A percentile compares a stretch with the other conserved stretches of the same genome.
Evolutionary conservation across 2,329 filamentous ascomycete genomes (phyloP).

Genomic region (Aspergillus carbonarius): DNA sequence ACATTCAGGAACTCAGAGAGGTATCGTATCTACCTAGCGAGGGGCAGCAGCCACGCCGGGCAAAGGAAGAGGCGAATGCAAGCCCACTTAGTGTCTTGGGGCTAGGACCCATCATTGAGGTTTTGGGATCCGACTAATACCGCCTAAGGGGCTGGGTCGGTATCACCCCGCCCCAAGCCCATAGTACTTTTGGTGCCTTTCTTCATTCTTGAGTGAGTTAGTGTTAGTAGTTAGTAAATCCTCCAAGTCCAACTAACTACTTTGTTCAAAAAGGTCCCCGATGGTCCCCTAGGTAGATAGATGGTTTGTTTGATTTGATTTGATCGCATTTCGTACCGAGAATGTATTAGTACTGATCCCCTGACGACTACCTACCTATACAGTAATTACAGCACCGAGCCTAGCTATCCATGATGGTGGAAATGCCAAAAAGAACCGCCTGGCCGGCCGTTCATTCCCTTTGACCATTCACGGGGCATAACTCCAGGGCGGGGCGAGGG

Average conservation of each 20-base stretch:
- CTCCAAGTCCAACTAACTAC: too few species aligned
- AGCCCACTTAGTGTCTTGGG: neutral
- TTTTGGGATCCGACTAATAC: neutral
- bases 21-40: neutral
- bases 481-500: constrained; percentile 5
- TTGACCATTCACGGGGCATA: neutral
- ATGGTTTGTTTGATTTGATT: too few species aligned
- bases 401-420: too few species aligned
- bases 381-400: too few species aligned
- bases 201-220: too few species aligned
- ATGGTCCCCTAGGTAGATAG: too few species aligned
- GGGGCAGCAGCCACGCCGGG: neutral
- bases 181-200: neutral
- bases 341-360: too few species aligned
- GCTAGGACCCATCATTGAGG: constrained; percentile 3
- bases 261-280: too few species aligned
- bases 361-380: neutral
- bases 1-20: neutral
- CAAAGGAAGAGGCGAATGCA: neutral
- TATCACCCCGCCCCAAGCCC: neutral
- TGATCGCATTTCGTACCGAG: too few species aligned
- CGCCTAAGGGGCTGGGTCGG: neutral
- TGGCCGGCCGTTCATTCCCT: neutral
- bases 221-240: too few species aligned
- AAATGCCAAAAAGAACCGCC: constrained; percentile 4